Conservation (phyloP, 139 green algal species). For the Astrephomene gubernaculifera region DNA sequence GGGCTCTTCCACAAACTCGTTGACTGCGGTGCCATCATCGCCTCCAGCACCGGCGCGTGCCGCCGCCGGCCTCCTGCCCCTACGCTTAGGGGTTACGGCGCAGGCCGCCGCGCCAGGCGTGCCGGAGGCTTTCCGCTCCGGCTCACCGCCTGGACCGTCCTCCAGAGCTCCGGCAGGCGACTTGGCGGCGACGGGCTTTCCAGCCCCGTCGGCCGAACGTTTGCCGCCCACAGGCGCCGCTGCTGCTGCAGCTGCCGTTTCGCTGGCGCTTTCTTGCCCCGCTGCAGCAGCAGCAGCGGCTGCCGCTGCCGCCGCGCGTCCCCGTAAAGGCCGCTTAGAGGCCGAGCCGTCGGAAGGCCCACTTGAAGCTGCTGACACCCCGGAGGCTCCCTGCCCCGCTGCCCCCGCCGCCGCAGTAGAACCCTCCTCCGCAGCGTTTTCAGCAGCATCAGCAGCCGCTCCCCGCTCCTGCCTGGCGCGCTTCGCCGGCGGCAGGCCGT, state of each 20-base stretch:
- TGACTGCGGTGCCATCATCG: not conserved
- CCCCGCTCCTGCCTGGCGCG: not conserved
- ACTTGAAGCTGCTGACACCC: too few species aligned
- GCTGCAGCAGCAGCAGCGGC: not conserved
- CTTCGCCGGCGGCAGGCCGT: slow-evolving; percentile 7
- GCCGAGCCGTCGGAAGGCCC: too few species aligned
- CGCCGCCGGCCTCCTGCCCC: too few species aligned
- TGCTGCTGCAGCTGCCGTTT: too few species aligned
- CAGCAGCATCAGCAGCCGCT: not conserved
- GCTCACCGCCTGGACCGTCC: too few species aligned
- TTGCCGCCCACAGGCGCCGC: not conserved
- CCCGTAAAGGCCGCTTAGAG: not conserved
- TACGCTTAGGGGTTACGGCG: too few species aligned
- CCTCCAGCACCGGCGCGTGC: too few species aligned
- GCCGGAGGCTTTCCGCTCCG: not conserved
- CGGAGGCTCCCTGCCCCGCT: too few species aligned
- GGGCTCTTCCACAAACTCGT: not conserved
- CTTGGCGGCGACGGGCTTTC: slow-evolving; percentile 6
- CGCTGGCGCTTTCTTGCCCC: not conserved
- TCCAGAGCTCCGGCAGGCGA: not conserved
- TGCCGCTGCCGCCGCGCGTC: not conserved
- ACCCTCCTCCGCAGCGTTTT: not conserved
- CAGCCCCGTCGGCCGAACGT: not conserved
- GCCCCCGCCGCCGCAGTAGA: not conserved
- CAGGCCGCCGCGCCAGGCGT: not conserved